A percentile compares a stretch with the other conserved stretches of the same genome.
phyloP scores from a whole-genome alignment of 129 eudicot genomes.

The Mikania micrantha region DNA sequence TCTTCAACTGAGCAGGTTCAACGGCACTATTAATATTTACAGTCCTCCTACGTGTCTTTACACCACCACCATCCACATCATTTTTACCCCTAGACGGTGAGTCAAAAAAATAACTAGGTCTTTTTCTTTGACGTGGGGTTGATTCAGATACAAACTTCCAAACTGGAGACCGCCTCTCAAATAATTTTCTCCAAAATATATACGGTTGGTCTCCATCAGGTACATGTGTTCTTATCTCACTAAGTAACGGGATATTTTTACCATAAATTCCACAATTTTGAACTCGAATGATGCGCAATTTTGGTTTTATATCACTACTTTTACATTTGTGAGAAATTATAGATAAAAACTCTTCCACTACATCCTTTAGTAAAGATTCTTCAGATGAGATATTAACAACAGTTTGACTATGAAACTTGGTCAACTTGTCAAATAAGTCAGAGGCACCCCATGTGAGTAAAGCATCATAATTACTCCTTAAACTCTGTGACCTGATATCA shows the following conservation, averaged over 20 bases:
- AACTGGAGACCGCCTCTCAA: conserved; percentile 43
- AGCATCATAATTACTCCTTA: conserved; percentile 34
- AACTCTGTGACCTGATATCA: conserved; percentile 33
- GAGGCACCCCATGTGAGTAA: conserved; percentile 83
- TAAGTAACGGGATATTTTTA: conserved; percentile 30
- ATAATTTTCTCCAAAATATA: conserved; percentile 63
- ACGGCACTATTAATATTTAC: conserved; percentile 12
- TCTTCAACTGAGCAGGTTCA: conserved; percentile 27
- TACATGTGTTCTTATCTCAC: conserved; percentile 40
- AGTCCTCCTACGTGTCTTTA: conserved; percentile 46
- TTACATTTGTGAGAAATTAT: conserved; percentile 33
- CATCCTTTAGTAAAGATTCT: conserved; percentile 32
- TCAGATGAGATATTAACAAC: conserved; percentile 28
- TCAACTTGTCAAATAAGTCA: conserved; percentile 41
- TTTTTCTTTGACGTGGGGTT: conserved; percentile 62
- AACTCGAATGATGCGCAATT: conserved; percentile 32
- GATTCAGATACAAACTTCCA: conserved; percentile 52
- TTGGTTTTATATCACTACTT: conserved; percentile 6
- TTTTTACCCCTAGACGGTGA: conserved; percentile 19
- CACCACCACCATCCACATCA: conserved; percentile 34
- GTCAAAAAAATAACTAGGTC: conserved; percentile 34
- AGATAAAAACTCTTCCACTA: conserved; percentile 43
- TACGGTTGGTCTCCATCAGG: conserved; percentile 43
- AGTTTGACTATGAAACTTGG: conserved; percentile 40
- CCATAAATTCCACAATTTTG: conserved; percentile 40